A percentile compares a stretch with the other conserved stretches of the same genome.
These are phyloP conservation scores for Echinochloa phyllopogon DNA, from an alignment of 176 grass and related monocot species.

Conservation along the genomic window DNA sequence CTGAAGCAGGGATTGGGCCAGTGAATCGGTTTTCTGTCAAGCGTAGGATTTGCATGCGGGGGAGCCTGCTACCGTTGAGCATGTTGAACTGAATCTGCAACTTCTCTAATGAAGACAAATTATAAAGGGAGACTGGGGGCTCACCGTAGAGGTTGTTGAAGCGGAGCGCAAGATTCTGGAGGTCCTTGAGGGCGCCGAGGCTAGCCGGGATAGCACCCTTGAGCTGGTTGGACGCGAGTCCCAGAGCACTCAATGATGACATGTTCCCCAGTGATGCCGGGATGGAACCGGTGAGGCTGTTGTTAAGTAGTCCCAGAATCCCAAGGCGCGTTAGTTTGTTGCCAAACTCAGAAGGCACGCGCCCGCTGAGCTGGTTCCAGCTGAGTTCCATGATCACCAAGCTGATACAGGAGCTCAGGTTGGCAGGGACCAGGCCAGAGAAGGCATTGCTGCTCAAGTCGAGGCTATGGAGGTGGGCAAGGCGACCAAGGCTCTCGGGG, in stretches of 20 bases:
- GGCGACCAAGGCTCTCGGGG: background rate
- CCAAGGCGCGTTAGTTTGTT: background rate
- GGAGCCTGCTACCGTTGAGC: background rate
- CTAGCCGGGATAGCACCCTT: background rate
- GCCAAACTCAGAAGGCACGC: background rate
- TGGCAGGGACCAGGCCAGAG: background rate
- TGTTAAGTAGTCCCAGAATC: accelerated
- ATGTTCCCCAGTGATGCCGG: slow-evolving; percentile 19
- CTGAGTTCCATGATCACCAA: accelerated
- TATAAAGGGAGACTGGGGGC: background rate
- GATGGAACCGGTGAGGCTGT: background rate
- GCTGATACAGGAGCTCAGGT: slow-evolving; percentile 16
- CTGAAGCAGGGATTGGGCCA: background rate
- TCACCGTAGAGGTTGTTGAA: background rate
- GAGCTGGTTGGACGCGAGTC: background rate
- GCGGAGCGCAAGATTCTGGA: accelerated
- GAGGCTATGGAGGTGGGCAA: background rate
- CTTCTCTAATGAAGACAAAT: background rate
- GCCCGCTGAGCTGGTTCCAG: background rate
- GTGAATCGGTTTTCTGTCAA: background rate
- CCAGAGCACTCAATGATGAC: background rate
- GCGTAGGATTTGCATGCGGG: accelerated
- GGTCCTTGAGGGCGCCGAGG: background rate
- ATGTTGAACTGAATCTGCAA: background rate
- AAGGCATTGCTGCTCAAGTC: background rate